Evolutionary conservation across 371 early-diverging fungal genomes (phyloP), one percentile per base, ranked within the genome.

Genomic region (Mucor lusitanicus): DNA sequence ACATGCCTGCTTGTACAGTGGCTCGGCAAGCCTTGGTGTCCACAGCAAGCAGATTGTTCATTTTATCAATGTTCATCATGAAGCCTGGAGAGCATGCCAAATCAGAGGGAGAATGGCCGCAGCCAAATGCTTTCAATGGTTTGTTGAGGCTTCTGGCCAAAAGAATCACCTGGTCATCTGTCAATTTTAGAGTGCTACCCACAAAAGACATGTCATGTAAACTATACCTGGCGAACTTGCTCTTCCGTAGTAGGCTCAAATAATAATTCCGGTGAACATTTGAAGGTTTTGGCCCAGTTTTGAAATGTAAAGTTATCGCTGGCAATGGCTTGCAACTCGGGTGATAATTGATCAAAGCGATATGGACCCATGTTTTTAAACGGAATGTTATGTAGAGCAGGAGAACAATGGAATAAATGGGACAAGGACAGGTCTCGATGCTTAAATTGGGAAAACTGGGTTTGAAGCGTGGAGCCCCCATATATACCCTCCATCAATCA

Each of bases 21-120:
- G 90, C 78, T 4, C 76, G 83, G 55, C 68, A 65, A 7, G 68
- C 67, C 15, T 74, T 70, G 42, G 53, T 68, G 58, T 93, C 86
- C 7, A 89, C 83, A 62, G 63, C 63, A 17, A 92, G 68, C 6
- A 92, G 65, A 6, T 79, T 62, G 74, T 88, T 80, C 77, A 93
- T 71, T 23, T 84, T 82, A 77, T 91, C 88, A 74, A 91, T 84
- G 63, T 85, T 88, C 67, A 93, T 79, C 87, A 92, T 87, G 64
- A 86, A 86, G 11, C 85, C 89, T 19, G 81, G 72, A 7, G 91
- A 86, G 71, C 90, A 92, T 2, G 90, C 91, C 27, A 95, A 56
- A 71, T 95, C 95, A 0, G 92, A 93, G 6, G 94, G 94, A 19
- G 94, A 94, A 71, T 93, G 92, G 0, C 93, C 93, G 35, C 90